phyloP scores from a whole-genome alignment of 768 basidiomycete species.

The Termitomyces sp. region DNA sequence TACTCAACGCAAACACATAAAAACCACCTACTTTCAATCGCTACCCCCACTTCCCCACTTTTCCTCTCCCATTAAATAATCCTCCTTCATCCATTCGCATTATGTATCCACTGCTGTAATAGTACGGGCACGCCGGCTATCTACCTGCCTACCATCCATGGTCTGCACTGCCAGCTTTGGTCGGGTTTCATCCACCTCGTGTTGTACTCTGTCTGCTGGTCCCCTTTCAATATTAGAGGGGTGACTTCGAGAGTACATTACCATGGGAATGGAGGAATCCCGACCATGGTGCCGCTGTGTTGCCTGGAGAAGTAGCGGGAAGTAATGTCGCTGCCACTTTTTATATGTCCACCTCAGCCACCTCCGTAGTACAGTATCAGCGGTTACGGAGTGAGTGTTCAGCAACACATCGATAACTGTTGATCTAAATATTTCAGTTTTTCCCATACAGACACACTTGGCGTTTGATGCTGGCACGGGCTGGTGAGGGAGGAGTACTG shows the following conservation, averaged over 20 bases:
- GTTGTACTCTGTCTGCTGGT: slow-evolving; percentile 1
- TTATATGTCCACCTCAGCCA: background rate
- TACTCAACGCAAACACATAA: background rate
- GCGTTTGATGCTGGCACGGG: background rate
- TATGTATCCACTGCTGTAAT: background rate
- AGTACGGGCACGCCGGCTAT: background rate
- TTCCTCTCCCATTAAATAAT: background rate
- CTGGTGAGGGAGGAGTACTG: background rate
- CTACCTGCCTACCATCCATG: background rate
- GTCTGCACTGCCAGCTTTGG: background rate
- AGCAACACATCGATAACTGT: no score
- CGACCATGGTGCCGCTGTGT: slow-evolving; percentile 1
- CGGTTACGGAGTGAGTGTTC: background rate
- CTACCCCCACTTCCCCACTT: background rate
- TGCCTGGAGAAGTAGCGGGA: background rate
- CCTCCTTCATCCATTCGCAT: background rate
- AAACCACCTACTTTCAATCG: background rate
- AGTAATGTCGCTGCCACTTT: background rate
- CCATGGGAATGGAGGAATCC: slow-evolving; percentile 3
- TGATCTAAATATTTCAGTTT: no score
- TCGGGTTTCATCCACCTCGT: slow-evolving; percentile 1
- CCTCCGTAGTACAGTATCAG: no score
- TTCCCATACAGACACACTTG: background rate
- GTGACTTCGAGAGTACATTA: background rate
- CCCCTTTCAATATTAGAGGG: background rate